Conservation (phyloP, 495 filamentous ascomycete genomes). For the Cercophora samala region DNA sequence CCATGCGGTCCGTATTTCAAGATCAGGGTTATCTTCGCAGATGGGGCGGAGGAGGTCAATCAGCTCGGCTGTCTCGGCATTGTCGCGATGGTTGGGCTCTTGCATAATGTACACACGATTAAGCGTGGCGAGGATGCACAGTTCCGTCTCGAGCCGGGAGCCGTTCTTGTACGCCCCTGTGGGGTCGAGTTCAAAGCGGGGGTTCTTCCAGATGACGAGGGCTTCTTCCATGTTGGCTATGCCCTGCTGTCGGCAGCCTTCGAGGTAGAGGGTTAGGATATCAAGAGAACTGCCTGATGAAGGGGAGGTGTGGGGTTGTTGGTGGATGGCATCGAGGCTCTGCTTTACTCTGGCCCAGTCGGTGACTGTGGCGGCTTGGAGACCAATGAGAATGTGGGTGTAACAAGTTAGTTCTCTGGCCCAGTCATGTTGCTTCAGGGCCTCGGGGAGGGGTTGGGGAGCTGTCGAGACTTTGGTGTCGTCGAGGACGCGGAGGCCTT, state of each 20-base stretch:
- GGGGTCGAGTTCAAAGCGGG: conserved; percentile 50
- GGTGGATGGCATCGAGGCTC: conserved; percentile 40
- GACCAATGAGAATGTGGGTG: conserved; percentile 45
- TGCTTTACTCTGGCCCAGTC: conserved; percentile 46
- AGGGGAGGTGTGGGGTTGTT: conserved; percentile 14
- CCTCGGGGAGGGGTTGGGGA: conserved; percentile 41
- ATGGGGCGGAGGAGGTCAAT: conserved; percentile 64
- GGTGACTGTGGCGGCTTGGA: conserved; percentile 44
- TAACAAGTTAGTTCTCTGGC: conserved; percentile 45
- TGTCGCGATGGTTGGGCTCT: conserved; percentile 53
- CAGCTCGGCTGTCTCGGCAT: conserved; percentile 49
- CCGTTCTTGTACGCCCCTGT: conserved; percentile 35
- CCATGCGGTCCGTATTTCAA: conserved; percentile 72
- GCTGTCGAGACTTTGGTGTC: conserved; percentile 15
- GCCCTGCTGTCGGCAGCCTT: conserved; percentile 74
- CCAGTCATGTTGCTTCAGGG: conserved; percentile 43
- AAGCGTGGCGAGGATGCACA: conserved; percentile 72
- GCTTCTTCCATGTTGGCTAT: conserved; percentile 67
- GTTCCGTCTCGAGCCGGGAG: conserved; percentile 63
- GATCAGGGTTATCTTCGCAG: conserved; percentile 64
- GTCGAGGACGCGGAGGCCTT: conserved; percentile 23
- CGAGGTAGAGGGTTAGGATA: conserved; percentile 60
- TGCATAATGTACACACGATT: conserved; percentile 83
- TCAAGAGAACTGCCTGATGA: conserved; percentile 34
- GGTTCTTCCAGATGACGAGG: conserved; percentile 60